These are phyloP conservation scores for Besnoitia besnoiti DNA, from an alignment of 169 alveolate genomes.

Conservation along the genomic window DNA sequence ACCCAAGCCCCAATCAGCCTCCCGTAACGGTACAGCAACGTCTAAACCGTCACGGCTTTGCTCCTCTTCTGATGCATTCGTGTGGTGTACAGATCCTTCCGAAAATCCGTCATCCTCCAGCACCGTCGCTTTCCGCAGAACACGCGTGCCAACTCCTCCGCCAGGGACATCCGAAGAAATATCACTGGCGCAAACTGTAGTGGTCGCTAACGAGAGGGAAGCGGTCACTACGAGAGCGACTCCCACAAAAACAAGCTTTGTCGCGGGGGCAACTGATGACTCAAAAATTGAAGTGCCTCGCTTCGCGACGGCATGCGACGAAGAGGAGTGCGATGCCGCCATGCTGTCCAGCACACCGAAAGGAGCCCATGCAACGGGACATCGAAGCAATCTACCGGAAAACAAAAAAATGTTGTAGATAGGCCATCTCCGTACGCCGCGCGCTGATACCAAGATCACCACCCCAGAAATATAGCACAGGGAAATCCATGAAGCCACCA, in stretches of 20 bases:
- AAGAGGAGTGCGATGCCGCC: background rate
- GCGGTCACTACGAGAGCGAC: background rate
- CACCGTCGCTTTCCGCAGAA: background rate
- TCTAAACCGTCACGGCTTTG: background rate
- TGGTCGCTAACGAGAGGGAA: too few species aligned
- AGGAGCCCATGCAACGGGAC: background rate
- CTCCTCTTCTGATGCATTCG: background rate
- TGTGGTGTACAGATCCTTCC: background rate
- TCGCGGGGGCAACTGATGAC: background rate
- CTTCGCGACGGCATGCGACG: background rate
- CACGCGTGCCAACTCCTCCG: too few species aligned
- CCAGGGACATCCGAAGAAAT: too few species aligned
- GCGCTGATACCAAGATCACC: too few species aligned
- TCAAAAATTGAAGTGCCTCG: background rate
- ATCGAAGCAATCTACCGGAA: too few species aligned
- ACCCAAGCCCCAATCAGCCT: background rate
- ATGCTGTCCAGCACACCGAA: background rate
- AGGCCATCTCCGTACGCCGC: too few species aligned
- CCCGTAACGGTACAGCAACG: background rate
- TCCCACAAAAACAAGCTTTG: background rate
- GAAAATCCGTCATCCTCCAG: background rate
- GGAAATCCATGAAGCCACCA: too few species aligned
- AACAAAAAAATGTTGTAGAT: too few species aligned
- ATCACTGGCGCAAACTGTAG: too few species aligned
- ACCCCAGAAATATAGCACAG: too few species aligned